phyloP scores from a whole-genome alignment of 2,329 filamentous ascomycete species.

The Exophiala sp. region DNA sequence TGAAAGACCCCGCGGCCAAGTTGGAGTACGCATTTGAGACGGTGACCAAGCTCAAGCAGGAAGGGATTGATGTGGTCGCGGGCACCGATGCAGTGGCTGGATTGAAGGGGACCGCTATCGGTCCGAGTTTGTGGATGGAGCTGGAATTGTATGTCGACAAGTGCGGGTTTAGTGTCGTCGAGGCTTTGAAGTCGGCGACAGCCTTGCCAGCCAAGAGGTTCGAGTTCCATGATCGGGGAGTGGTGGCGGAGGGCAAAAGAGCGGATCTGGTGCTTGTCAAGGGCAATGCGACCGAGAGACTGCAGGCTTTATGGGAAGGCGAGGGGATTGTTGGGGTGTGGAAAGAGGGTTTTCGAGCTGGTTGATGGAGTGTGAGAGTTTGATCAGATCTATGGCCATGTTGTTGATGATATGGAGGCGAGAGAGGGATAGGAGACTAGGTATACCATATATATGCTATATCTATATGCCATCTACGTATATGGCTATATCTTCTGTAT shows the following conservation, averaged over 20 bases:
- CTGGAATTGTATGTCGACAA: slow-evolving; percentile 30
- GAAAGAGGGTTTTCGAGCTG: slow-evolving; percentile 26
- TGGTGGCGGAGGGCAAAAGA: slow-evolving; percentile 26
- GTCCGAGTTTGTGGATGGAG: slow-evolving; percentile 31
- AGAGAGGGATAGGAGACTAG: no score
- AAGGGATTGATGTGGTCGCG: slow-evolving; percentile 32
- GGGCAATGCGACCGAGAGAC: slow-evolving; percentile 23
- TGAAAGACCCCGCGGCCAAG: slow-evolving; percentile 24
- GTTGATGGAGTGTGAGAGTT: not conserved
- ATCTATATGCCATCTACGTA: no score
- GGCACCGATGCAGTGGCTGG: slow-evolving; percentile 31
- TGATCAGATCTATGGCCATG: not conserved
- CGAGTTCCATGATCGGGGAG: slow-evolving; percentile 31
- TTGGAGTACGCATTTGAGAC: slow-evolving; percentile 25
- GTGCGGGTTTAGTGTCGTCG: slow-evolving; percentile 29
- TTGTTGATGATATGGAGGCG: no score
- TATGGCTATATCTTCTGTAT: no score
- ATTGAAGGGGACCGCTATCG: slow-evolving; percentile 25
- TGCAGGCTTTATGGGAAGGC: slow-evolving; percentile 24
- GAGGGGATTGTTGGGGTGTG: slow-evolving; percentile 25
- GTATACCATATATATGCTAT: no score
- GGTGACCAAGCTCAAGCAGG: slow-evolving; percentile 25
- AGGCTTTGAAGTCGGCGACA: slow-evolving; percentile 31
- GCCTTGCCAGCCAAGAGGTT: slow-evolving; percentile 28
- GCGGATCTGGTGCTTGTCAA: slow-evolving; percentile 29